These are phyloP conservation scores for Triticum monococcum DNA, from an alignment of 176 grass and related monocot genomes.

Conservation along the genomic window DNA sequence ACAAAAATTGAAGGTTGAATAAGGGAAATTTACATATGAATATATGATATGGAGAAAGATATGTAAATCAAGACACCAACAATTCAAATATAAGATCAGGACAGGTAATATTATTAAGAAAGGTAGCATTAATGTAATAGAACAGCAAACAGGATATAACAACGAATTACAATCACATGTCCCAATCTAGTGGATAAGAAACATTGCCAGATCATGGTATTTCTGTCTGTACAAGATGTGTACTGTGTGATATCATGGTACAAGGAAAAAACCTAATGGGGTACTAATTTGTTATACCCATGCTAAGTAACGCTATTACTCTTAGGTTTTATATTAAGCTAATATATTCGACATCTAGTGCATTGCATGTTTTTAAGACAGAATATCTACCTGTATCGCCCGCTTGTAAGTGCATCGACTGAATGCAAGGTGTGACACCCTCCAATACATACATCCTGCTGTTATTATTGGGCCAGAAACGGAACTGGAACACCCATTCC, in stretches of 20 bases:
- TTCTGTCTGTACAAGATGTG: neutral
- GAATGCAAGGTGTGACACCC: slow-evolving; percentile 97
- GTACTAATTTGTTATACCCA: neutral
- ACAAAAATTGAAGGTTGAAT: neutral
- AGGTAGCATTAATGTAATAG: neutral
- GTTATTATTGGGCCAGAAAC: slow-evolving; percentile 99
- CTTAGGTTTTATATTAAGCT: neutral
- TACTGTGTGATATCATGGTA: neutral
- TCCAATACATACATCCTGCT: slow-evolving; percentile 99
- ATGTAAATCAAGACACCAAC: neutral
- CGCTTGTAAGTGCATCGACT: slow-evolving; percentile 96
- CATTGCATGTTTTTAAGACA: slow-evolving; percentile 14
- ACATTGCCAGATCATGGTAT: neutral
- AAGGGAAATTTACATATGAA: neutral
- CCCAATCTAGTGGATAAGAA: neutral
- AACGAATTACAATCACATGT: neutral
- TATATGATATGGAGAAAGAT: neutral
- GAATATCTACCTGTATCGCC: slow-evolving; percentile 81
- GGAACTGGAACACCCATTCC: slow-evolving; percentile 98
- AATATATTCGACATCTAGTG: neutral
- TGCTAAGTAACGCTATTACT: neutral
- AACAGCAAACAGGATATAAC: slow-evolving; percentile 8
- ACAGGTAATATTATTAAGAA: slow-evolving; percentile 3
- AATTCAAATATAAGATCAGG: neutral
- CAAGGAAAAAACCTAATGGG: neutral